These are phyloP conservation scores for Penicillium pulvis DNA, from an alignment of 495 filamentous ascomycete species.

Conservation along the genomic window DNA sequence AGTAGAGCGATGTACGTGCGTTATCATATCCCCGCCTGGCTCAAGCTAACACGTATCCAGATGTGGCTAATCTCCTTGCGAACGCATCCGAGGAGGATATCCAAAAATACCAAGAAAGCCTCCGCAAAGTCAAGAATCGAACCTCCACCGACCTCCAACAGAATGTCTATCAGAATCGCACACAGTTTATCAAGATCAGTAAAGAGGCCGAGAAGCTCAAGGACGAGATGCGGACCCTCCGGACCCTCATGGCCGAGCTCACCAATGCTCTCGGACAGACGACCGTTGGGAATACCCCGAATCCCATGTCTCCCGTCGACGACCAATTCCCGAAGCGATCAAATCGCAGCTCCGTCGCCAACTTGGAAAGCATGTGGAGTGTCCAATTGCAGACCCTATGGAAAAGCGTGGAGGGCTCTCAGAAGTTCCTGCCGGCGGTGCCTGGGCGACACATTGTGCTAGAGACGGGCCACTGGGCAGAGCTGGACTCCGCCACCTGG, in stretches of 20 bases:
- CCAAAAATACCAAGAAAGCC: constrained; percentile 71
- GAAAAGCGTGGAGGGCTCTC: constrained; percentile 93
- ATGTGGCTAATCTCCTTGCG: constrained; percentile 77
- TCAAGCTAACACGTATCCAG: constrained; percentile 34
- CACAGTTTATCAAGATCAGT: constrained; percentile 98
- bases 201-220: constrained; percentile 98
- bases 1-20: constrained; percentile 57
- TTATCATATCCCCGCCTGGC: neutral
- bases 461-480: constrained; percentile 89
- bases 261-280: constrained; percentile 75
- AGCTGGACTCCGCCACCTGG: constrained; percentile 96
- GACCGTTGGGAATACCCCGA: constrained; percentile 48
- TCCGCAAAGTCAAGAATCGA: constrained; percentile 78
- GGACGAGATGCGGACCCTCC: constrained; percentile 88
- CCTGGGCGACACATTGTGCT: constrained; percentile 89
- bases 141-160: constrained; percentile 90
- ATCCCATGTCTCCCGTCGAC: constrained; percentile 49
- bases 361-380: constrained; percentile 94
- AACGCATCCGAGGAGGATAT: constrained; percentile 96
- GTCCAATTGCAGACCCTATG: constrained; percentile 78
- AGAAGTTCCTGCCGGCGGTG: constrained; percentile 91
- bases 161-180: constrained; percentile 96
- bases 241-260: constrained; percentile 86
- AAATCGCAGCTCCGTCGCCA: constrained; percentile 70
- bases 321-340: constrained; percentile 51